Evolutionary conservation across 768 basidiomycete species (phyloP).

Genomic region (Suillus paluster): DNA sequence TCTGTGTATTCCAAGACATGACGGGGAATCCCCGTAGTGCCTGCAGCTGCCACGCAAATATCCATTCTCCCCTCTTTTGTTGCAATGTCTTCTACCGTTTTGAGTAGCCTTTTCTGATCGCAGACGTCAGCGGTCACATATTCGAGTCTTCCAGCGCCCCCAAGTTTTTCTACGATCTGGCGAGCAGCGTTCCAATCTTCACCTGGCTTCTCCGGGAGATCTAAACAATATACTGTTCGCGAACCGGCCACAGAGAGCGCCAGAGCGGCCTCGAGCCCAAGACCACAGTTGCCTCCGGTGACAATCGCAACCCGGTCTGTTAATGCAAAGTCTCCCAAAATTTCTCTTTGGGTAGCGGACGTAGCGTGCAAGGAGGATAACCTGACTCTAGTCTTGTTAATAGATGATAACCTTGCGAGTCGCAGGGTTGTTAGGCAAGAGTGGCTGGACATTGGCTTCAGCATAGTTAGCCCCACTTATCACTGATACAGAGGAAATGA

Average conservation of each 20-base stretch:
- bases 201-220: conserved; percentile 17
- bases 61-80: conserved; percentile 31
- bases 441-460: background rate
- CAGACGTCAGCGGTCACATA: conserved; percentile 31
- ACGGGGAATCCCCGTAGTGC: conserved; percentile 37
- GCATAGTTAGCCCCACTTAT: background rate
- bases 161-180: conserved; percentile 49
- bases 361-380: background rate
- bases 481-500: background rate
- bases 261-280: conserved; percentile 38
- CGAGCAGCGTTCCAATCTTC: conserved; percentile 53
- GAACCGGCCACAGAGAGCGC: conserved; percentile 33
- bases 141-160: conserved; percentile 25
- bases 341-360: background rate
- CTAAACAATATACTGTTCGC: conserved; percentile 46
- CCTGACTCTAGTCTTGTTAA: background rate
- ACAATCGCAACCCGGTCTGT: conserved; percentile 31
- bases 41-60: conserved; percentile 33
- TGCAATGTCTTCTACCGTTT: conserved; percentile 24
- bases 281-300: conserved; percentile 31
- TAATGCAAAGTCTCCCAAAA: conserved; percentile 42
- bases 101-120: conserved; percentile 20
- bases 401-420: background rate
- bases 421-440: background rate
- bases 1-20: conserved; percentile 26